Conservation (phyloP, 2,329 filamentous ascomycete species). For the Trichoderma sp. region DNA sequence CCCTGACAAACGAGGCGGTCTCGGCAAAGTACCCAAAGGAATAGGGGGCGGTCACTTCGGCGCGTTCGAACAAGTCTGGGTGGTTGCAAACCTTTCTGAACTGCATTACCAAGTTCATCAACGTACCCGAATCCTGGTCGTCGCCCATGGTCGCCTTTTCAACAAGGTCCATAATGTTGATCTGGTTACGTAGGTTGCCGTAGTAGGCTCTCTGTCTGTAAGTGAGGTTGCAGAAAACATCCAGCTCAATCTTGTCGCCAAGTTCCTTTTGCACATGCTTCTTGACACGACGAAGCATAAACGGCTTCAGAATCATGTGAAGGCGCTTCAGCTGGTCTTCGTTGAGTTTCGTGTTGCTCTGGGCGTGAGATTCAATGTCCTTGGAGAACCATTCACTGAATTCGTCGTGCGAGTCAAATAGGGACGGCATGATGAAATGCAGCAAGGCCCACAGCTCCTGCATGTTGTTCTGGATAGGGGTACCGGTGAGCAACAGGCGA, state of each 20-base stretch:
- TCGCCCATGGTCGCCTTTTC: constrained; percentile 95
- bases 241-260: constrained; percentile 96
- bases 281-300: constrained; percentile 99
- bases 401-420: constrained; percentile 92
- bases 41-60: constrained; percentile 84
- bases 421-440: constrained; percentile 99
- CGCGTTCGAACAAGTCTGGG: constrained; percentile 92
- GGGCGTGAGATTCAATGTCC: constrained; percentile 95
- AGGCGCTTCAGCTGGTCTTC: constrained; percentile 95
- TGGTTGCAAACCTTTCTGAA: constrained; percentile 99
- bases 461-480: constrained; percentile 99
- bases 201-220: constrained; percentile 96
- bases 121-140: constrained; percentile 87
- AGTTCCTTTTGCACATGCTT: constrained; percentile 99
- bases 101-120: constrained; percentile 99
- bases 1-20: constrained; percentile 89
- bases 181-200: constrained; percentile 87
- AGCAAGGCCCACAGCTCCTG: constrained; percentile 96
- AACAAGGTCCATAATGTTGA: constrained; percentile 97
- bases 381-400: constrained; percentile 95
- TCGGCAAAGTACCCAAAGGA: constrained; percentile 86
- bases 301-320: constrained; percentile 98
- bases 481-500: constrained; percentile 87
- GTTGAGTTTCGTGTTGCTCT: constrained; percentile 99
- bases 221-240: constrained; percentile 94